These are phyloP conservation scores for Sporothrix dimorphospora DNA, from an alignment of 2,329 filamentous ascomycete genomes.

Conservation along the genomic window DNA sequence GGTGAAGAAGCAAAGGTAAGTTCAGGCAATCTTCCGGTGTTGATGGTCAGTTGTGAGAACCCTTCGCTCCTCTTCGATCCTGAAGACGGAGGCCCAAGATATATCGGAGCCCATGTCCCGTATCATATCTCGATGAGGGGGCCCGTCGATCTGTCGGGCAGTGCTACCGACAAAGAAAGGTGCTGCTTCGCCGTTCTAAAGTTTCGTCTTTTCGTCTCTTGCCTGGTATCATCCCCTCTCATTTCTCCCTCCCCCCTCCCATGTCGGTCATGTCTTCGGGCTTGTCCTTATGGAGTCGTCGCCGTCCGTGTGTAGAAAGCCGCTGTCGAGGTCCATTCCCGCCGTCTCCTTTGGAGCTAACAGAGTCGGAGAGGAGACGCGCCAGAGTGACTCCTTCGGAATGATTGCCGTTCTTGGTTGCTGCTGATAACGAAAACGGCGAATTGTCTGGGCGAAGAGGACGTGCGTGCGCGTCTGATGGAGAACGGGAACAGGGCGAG, in stretches of 20 bases:
- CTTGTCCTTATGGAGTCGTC: neutral
- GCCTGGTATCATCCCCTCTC: neutral
- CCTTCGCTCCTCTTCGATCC: neutral
- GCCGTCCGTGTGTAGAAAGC: neutral
- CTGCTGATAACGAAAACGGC: constrained; percentile 21
- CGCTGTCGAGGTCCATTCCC: neutral
- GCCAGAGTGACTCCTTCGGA: neutral
- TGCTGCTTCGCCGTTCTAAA: neutral
- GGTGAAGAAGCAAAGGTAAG: neutral
- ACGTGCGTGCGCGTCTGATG: neutral
- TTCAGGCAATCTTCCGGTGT: neutral
- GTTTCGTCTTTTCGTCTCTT: neutral
- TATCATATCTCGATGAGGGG: neutral
- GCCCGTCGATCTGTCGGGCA: neutral
- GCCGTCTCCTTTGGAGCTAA: neutral
- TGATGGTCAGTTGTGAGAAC: neutral
- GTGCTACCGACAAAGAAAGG: neutral
- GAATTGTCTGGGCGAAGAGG: neutral
- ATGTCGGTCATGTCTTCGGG: neutral
- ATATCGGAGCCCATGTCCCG: neutral
- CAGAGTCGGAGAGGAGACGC: neutral
- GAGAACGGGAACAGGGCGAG: neutral
- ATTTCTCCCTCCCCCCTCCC: neutral
- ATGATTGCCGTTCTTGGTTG: neutral
- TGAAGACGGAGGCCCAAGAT: neutral